Base-by-base conservation (phyloP, 495 filamentous ascomycete genomes). In the Clohesyomyces aquaticus region DNA sequence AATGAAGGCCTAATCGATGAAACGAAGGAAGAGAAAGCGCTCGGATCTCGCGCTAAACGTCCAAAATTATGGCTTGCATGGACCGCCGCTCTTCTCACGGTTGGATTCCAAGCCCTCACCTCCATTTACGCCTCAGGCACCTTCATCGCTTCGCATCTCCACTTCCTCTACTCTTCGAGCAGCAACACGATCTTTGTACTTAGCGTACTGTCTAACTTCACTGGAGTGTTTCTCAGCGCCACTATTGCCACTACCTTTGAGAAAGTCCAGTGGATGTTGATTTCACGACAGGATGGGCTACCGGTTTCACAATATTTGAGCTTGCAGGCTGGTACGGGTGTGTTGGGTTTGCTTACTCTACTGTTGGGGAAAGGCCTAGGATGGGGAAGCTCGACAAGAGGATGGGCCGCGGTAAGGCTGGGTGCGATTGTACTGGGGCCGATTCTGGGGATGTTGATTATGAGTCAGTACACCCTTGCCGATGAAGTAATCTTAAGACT, bases 111-210 rank as follows among this genome's bases (percentile, higher is more conserved):
- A 38, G 21, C 25, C 35, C 35, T 56, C 35, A 56, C 53, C 3
- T 29, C 35, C 14, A 32, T 56, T 23, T 56, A 23, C n/a, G 53
- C 28, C 53, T 56, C 35, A 18, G 27, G 29, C 4, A 22, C 42
- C 9, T 41, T 12, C 11, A 32, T 41, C 28, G 53, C 53, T 1
- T 56, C 53, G 1, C 53, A 43, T 43, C 18, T 56, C n/a, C 27
- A 32, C 1, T 56, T 56, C 14, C 53, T 56, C 9, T 56, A 56
- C 29, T 9, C 11, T 10, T 56, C 35, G 11, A 56, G 53, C 18
- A 38, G 27, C 27, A 56, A 56, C 28, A 25, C 53, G 12, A 56
- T 56, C 2, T 56, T 56, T 16, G 32, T 56, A 9, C 53, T 56
- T 23, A 43, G 53, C 32, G 28, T 56, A 41, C n/a, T 56, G 8